A percentile compares a stretch with the other conserved stretches of the same genome.
phyloP scores from a whole-genome alignment of 2,329 filamentous ascomycete genomes.

The Neonectria coccinea region DNA sequence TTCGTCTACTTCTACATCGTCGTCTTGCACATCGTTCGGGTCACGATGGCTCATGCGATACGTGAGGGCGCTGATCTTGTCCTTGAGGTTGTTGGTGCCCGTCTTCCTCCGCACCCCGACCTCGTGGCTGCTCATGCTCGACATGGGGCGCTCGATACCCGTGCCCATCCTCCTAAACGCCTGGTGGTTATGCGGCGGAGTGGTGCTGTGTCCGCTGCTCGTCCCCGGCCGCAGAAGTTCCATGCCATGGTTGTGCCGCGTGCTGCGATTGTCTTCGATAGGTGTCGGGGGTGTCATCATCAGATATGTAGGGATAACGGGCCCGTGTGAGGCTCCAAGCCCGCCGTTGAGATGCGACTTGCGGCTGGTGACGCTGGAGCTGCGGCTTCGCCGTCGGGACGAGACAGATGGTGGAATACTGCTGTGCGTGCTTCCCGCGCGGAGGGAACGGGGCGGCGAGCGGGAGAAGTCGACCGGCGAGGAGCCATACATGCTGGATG shows the following conservation, averaged over 20 bases:
- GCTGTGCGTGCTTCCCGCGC: constrained; percentile 60
- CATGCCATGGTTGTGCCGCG: constrained; percentile 42
- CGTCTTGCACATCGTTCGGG: constrained; percentile 34
- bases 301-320: constrained; percentile 54
- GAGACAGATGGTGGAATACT: constrained; percentile 55
- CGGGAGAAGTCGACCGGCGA: constrained; percentile 70
- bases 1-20: constrained; percentile 38
- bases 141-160: constrained; percentile 46
- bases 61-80: constrained; percentile 52
- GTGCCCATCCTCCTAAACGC: constrained; percentile 42
- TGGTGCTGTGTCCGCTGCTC: constrained; percentile 46
- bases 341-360: constrained; percentile 56
- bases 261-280: constrained; percentile 43
- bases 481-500: constrained; percentile 64
- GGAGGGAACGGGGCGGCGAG: constrained; percentile 66
- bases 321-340: constrained; percentile 41
- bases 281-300: constrained; percentile 63
- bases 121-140: constrained; percentile 48
- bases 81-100: constrained; percentile 49
- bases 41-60: constrained; percentile 45
- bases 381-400: constrained; percentile 61
- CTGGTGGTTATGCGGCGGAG: constrained; percentile 33
- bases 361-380: constrained; percentile 64
- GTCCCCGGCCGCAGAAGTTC: constrained; percentile 51
- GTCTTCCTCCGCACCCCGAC: constrained; percentile 45